Percentiles rank a stretch among this genome's conserved stretches.
phyloP scores from a whole-genome alignment of 1,284 basidiomycete genomes.

The Sanghuangporus sanghuang region DNA sequence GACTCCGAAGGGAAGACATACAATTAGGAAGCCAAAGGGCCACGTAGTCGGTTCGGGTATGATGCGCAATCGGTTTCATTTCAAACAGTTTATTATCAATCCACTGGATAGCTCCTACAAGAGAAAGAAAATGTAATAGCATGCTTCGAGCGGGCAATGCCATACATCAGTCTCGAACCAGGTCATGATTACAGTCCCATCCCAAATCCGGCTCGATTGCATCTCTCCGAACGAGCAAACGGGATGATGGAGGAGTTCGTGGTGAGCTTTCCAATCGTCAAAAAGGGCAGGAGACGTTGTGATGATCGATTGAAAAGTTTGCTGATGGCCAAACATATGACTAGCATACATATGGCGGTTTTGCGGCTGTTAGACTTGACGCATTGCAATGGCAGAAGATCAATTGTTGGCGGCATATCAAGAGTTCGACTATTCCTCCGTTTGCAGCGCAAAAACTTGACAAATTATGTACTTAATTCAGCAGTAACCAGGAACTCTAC shows the following conservation, averaged over 20 bases:
- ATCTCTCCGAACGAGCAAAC: background rate
- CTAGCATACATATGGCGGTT: background rate
- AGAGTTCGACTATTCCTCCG: too few relatives aligned
- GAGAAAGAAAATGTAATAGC: background rate
- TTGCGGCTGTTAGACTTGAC: too few relatives aligned
- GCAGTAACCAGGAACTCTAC: too few relatives aligned
- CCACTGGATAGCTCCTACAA: background rate
- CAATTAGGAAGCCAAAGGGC: slow-evolving; percentile 5
- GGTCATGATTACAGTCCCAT: slow-evolving; percentile 1
- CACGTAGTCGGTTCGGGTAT: background rate
- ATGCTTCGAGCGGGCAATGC: slow-evolving; percentile 4
- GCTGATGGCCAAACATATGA: background rate
- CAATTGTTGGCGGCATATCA: too few relatives aligned
- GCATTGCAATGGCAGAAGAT: too few relatives aligned
- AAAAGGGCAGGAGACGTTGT: background rate
- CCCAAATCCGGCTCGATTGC: background rate
- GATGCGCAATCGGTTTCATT: background rate
- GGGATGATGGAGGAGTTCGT: slow-evolving; percentile 1
- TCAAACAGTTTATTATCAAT: background rate
- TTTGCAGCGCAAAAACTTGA: too few relatives aligned
- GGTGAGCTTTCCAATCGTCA: slow-evolving; percentile 3
- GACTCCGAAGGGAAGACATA: background rate
- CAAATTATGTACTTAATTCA: too few relatives aligned
- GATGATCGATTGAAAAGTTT: background rate
- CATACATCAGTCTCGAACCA: slow-evolving; percentile 3